A percentile compares a stretch with the other conserved stretches of the same genome.
These are phyloP conservation scores for Neurospora intermedia DNA, from an alignment of 495 filamentous ascomycete species.

Conservation along the genomic window DNA sequence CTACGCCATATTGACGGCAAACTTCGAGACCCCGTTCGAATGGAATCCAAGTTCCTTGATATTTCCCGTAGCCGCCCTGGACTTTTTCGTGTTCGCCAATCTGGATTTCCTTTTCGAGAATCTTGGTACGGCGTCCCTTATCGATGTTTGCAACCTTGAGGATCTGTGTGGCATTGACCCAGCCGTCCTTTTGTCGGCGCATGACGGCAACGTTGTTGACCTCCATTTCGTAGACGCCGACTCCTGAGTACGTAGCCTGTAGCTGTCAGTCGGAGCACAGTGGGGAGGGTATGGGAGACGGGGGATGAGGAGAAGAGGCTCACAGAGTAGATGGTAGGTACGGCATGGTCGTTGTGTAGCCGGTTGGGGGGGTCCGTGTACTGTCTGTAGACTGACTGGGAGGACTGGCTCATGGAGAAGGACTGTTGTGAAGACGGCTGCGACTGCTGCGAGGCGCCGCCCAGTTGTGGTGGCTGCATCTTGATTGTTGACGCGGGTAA, in stretches of 20 bases:
- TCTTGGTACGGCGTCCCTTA: constrained; percentile 94
- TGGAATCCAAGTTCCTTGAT: constrained; percentile 96
- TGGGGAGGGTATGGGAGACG: neutral
- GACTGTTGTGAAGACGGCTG: constrained; percentile 40
- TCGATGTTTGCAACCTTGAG: constrained; percentile 93
- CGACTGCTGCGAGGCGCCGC: constrained; percentile 22
- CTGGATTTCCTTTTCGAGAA: constrained; percentile 93
- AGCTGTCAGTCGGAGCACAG: constrained; percentile 2
- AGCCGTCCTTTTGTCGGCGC: constrained; percentile 82
- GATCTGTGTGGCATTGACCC: constrained; percentile 95
- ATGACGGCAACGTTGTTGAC: constrained; percentile 85
- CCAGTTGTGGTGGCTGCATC: constrained; percentile 20
- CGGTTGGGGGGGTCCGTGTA: constrained; percentile 36
- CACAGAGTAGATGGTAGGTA: constrained; percentile 66
- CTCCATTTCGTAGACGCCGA: constrained; percentile 96
- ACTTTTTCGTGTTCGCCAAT: constrained; percentile 96
- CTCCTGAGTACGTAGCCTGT: constrained; percentile 88
- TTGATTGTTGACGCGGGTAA: neutral
- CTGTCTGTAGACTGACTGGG: constrained; percentile 26
- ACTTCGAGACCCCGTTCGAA: constrained; percentile 85
- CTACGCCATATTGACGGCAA: constrained; percentile 87
- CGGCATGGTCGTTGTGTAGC: constrained; percentile 44
- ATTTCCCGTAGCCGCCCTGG: constrained; percentile 96
- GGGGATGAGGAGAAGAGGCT: constrained; percentile 4
- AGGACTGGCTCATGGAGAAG: constrained; percentile 38